Base-by-base conservation (phyloP, 1,139 yeast species). In the Tardiomyces blankii region DNA sequence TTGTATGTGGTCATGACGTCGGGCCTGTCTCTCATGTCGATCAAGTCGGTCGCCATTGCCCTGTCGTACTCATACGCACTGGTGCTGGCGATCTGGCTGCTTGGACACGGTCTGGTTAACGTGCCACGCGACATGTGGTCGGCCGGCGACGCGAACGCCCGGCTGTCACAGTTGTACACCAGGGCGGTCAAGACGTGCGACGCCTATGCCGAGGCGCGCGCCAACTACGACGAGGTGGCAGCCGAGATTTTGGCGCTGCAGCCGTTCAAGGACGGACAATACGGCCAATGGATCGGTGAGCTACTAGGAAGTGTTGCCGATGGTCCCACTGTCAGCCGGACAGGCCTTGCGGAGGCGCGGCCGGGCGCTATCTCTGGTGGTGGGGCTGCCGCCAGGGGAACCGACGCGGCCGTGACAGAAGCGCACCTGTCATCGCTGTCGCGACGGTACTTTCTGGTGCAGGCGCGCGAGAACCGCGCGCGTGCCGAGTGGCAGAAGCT, bases 21-120 rank as follows among this genome's bases (percentile, higher is more conserved):
- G 9, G 87, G 89, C 2, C 69, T 84, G 43, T 69, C 77, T 2
- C 65, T 78, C 48, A 54, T 61, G 21, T 64, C 81, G 42, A 66
- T 85, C 57, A 82, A 81, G 59, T 72, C 81, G 43, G 72, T 85
- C 66, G 72, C 82, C 14, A 82, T 86, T 52, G 91, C 93, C 0
- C 58, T 84, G 27, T 77, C 93, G 1, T 93, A 86, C 60, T 78
- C 84, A n/a, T 86, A 85, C 60, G 77, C 94, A 0, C 70, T 86
- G 58, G 70, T 82, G 2, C 60, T 86, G 42, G 89, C 93, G 1
- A 69, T 84, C 28, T 85, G 93, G 93, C 67, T 86, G 46, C 80
- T 86, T 84, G 86, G 91, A 1, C 91, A 85, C 59, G 95, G 95
- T 0, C 63, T 85, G 46, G 76, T 83, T 21, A 73, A 74, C 45